These are phyloP conservation scores for Leucosporidium creatinivorum DNA, from an alignment of 768 basidiomycete species.

Conservation along the genomic window DNA sequence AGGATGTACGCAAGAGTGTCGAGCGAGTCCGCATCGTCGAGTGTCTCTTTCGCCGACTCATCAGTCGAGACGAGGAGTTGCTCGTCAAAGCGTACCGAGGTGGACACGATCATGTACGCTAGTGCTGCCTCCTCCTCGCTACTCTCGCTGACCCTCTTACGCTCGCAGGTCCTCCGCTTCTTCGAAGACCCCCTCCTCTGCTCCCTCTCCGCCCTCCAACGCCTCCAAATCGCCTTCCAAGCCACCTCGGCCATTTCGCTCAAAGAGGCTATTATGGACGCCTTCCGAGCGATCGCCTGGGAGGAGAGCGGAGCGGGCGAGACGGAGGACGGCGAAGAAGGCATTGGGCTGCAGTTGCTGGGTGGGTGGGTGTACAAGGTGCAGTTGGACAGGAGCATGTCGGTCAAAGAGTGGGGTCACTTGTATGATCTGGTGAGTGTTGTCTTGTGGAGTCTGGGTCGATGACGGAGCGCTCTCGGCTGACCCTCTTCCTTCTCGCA, in stretches of 20 bases:
- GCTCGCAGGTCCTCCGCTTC: slow-evolving; percentile 31
- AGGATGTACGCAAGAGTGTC: slow-evolving; percentile 26
- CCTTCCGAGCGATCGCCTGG: slow-evolving; percentile 33
- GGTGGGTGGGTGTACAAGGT: slow-evolving; percentile 33
- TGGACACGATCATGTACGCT: slow-evolving; percentile 28
- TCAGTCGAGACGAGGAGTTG: slow-evolving; percentile 25
- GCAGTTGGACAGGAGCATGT: slow-evolving; percentile 14
- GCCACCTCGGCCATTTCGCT: slow-evolving; percentile 17
- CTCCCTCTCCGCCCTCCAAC: slow-evolving; percentile 16
- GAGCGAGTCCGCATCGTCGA: slow-evolving; percentile 32
- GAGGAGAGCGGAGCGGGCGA: slow-evolving; percentile 32
- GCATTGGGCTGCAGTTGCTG: slow-evolving; percentile 31
- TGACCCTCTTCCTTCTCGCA: neutral
- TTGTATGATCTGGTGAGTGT: slow-evolving; percentile 32
- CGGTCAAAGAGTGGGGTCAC: slow-evolving; percentile 26
- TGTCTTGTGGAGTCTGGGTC: neutral
- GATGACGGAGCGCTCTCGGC: neutral
- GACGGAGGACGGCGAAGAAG: slow-evolving; percentile 32
- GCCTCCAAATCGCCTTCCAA: slow-evolving; percentile 22
- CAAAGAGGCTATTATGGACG: slow-evolving; percentile 32
- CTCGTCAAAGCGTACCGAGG: slow-evolving; percentile 31
- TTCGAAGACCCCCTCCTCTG: slow-evolving; percentile 29
- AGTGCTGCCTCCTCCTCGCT: neutral
- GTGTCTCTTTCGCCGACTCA: slow-evolving; percentile 30
- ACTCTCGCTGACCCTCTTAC: neutral